Percentiles rank a stretch among this genome's conserved stretches.
These are phyloP conservation scores for Saturnispora diversa DNA, from an alignment of 805 yeast genomes.

Conservation along the genomic window DNA sequence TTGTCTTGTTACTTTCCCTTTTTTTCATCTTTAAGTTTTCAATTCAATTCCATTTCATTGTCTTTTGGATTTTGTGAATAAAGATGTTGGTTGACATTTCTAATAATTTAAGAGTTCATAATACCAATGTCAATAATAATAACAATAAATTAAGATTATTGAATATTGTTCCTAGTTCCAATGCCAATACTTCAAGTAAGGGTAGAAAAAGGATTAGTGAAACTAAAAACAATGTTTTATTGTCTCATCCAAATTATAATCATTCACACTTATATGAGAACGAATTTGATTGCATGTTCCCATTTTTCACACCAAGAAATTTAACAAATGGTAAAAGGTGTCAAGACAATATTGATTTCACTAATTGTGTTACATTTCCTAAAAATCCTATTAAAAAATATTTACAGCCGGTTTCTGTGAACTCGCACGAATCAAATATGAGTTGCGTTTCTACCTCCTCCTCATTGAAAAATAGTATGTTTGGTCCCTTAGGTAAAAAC, in stretches of 20 bases:
- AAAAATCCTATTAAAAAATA: conserved; percentile 17
- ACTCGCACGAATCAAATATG: neutral
- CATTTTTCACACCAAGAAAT: conserved; percentile 11
- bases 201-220: conserved; percentile 1
- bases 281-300: conserved; percentile 11
- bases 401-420: conserved; percentile 11
- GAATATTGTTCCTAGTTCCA: conserved; percentile 9
- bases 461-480: conserved; percentile 3
- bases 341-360: conserved; percentile 13
- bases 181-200: neutral
- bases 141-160: conserved; percentile 4
- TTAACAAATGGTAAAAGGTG: conserved; percentile 4
- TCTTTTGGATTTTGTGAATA: too few species aligned
- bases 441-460: conserved; percentile 1
- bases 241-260: neutral
- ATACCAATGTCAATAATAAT: neutral
- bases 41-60: too few species aligned
- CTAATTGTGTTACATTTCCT: conserved; percentile 8
- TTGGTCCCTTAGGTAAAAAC: conserved; percentile 5
- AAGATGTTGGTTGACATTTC: conserved; percentile 17
- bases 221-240: neutral
- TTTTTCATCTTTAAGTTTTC: too few species aligned
- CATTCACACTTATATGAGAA: conserved; percentile 6
- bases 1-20: too few species aligned
- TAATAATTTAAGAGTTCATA: conserved; percentile 5